Conservation (phyloP, 2,329 filamentous ascomycete genomes). For the Penicillium sp. region DNA sequence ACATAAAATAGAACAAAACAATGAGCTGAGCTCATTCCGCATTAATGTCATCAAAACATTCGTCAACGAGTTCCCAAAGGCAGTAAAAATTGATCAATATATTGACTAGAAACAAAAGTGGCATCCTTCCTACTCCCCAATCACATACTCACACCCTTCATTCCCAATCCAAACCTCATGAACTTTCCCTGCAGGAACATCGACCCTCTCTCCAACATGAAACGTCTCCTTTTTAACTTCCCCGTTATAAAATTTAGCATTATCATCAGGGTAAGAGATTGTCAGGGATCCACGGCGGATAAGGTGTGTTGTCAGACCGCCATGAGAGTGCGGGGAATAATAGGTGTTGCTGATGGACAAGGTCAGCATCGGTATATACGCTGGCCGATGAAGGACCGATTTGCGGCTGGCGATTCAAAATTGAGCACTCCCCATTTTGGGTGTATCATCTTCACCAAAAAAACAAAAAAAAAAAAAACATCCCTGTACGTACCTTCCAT, state of each 20-base stretch:
- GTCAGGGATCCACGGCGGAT: conserved; percentile 58
- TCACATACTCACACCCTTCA: conserved; percentile 60
- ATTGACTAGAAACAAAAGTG: neutral
- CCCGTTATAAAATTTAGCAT: conserved; percentile 23
- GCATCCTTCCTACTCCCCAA: conserved; percentile 48
- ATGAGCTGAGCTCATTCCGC: conserved; percentile 4
- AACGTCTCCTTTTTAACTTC: conserved; percentile 53
- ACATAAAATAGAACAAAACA: neutral
- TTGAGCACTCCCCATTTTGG: neutral
- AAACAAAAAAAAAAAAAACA: too few relatives aligned
- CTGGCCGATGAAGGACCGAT: too few relatives aligned
- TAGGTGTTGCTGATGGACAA: conserved; percentile 51
- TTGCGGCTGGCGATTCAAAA: neutral
- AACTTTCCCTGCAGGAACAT: conserved; percentile 55
- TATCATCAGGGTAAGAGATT: conserved; percentile 57
- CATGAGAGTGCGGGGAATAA: conserved; percentile 59
- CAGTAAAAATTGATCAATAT: neutral
- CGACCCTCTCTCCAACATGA: conserved; percentile 53
- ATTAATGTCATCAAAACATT: neutral
- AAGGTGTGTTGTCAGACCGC: conserved; percentile 57
- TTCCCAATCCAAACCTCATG: conserved; percentile 63
- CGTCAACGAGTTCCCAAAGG: neutral
- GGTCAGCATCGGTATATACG: neutral
- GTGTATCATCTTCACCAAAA: too few relatives aligned
- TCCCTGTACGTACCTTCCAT: conserved; percentile 48